A percentile compares a stretch with the other conserved stretches of the same genome.
phyloP scores from a whole-genome alignment of 2,329 filamentous ascomycete species.

The Arthrobotrys conoides region DNA sequence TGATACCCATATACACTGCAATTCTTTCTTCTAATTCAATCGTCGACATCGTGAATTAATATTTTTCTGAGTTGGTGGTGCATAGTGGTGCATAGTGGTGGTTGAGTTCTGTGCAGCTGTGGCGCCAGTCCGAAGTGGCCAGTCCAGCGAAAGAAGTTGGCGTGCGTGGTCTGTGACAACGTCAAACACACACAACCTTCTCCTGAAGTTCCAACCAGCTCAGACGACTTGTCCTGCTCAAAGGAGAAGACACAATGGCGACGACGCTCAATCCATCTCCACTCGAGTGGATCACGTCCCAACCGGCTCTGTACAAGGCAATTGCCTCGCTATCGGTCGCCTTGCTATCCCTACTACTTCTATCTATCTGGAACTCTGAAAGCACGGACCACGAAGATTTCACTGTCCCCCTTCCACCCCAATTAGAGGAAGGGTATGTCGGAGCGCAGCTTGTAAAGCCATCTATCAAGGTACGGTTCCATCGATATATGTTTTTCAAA shows the following conservation, averaged over 20 bases:
- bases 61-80: neutral
- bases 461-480: slow-evolving; percentile 32
- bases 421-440: slow-evolving; percentile 43
- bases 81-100: no score
- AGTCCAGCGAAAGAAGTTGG: neutral
- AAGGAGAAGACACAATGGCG: slow-evolving; percentile 27
- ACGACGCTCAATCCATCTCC: slow-evolving; percentile 26
- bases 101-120: neutral
- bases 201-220: slow-evolving; percentile 9
- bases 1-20: slow-evolving; percentile 24
- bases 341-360: slow-evolving; percentile 9
- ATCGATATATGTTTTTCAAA: neutral
- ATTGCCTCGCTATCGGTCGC: slow-evolving; percentile 40
- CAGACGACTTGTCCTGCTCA: slow-evolving; percentile 18
- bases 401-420: slow-evolving; percentile 33
- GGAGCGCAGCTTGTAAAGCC: slow-evolving; percentile 39
- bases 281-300: slow-evolving; percentile 31
- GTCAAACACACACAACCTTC: slow-evolving; percentile 5
- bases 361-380: slow-evolving; percentile 43
- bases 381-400: slow-evolving; percentile 46
- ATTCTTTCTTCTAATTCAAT: neutral
- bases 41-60: neutral
- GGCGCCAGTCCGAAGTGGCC: neutral
- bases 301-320: slow-evolving; percentile 22
- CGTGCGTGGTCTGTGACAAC: slow-evolving; percentile 17